phyloP scores from a whole-genome alignment of 179 eudicot species.

The Camellia oleifera region DNA sequence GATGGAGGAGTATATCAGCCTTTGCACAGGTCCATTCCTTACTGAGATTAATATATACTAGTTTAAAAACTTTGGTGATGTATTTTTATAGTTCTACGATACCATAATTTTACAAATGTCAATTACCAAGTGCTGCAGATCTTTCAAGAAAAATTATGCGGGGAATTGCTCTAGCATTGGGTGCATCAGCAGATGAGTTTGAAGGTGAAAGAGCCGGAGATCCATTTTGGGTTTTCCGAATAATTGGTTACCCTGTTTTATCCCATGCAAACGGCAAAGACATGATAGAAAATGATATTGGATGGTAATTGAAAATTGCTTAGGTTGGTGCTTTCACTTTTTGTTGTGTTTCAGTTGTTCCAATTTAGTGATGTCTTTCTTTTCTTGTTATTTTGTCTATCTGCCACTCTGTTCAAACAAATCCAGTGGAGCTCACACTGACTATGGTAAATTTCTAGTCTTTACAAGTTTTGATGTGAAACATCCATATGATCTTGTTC shows the following conservation, averaged over 20 bases:
- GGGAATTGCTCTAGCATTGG: slow-evolving; percentile 85
- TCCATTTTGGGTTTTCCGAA: slow-evolving; percentile 89
- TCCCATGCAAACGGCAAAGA: slow-evolving; percentile 36
- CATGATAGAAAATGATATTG: slow-evolving; percentile 51
- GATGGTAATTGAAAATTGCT: slow-evolving; percentile 51
- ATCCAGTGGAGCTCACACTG: slow-evolving; percentile 93
- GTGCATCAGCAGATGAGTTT: slow-evolving; percentile 54
- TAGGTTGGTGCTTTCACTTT: slow-evolving; percentile 13
- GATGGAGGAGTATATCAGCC: slow-evolving; percentile 71
- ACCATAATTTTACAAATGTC: neutral
- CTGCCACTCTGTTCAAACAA: slow-evolving; percentile 12
- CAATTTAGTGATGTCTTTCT: slow-evolving; percentile 1
- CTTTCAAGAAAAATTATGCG: slow-evolving; percentile 83
- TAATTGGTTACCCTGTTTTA: slow-evolving; percentile 78
- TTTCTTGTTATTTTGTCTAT: slow-evolving; percentile 19
- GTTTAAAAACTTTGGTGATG: neutral
- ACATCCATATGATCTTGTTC: neutral
- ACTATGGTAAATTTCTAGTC: slow-evolving; percentile 59
- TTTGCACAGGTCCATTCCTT: slow-evolving; percentile 62
- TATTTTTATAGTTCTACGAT: neutral
- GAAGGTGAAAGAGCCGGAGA: slow-evolving; percentile 82
- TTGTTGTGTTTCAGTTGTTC: slow-evolving; percentile 9
- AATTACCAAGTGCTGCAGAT: slow-evolving; percentile 36
- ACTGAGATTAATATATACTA: neutral
- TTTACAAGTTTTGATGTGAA: neutral